phyloP scores from a whole-genome alignment of 495 filamentous ascomycete species.

The Annulohypoxylon nitens region DNA sequence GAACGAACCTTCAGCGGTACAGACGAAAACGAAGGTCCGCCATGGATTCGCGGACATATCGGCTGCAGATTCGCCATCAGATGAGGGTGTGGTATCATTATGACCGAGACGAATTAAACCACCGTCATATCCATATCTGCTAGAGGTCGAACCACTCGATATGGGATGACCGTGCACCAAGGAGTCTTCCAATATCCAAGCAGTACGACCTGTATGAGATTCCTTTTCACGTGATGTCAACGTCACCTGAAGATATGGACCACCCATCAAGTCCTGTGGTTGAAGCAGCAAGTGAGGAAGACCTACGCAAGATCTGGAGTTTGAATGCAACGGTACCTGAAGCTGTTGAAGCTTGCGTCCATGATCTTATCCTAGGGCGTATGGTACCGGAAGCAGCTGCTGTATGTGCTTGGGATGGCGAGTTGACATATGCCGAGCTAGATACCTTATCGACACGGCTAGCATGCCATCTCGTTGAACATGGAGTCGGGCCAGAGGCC shows the following conservation, averaged over 20 bases:
- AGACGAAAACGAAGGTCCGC: background rate
- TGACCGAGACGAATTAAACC: background rate
- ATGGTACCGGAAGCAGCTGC: background rate
- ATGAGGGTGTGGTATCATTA: background rate
- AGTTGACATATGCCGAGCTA: background rate
- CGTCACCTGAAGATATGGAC: background rate
- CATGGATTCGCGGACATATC: background rate
- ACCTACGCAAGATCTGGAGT: background rate
- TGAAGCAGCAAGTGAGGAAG: background rate
- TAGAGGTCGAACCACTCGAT: background rate
- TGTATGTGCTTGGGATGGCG: constrained; percentile 7
- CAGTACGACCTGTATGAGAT: background rate
- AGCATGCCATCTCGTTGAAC: background rate
- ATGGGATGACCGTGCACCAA: background rate
- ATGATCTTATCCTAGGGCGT: background rate
- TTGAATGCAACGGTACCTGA: background rate
- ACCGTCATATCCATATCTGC: background rate
- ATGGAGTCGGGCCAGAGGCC: constrained; percentile 63
- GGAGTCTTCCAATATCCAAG: background rate
- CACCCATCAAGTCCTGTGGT: background rate
- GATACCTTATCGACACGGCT: constrained; percentile 2
- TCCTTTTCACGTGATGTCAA: background rate
- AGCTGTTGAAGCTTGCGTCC: background rate
- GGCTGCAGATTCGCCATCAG: background rate
- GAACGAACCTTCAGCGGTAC: background rate